Base-by-base conservation (phyloP, 768 basidiomycete genomes). In the Lanmaoa rubissima region DNA sequence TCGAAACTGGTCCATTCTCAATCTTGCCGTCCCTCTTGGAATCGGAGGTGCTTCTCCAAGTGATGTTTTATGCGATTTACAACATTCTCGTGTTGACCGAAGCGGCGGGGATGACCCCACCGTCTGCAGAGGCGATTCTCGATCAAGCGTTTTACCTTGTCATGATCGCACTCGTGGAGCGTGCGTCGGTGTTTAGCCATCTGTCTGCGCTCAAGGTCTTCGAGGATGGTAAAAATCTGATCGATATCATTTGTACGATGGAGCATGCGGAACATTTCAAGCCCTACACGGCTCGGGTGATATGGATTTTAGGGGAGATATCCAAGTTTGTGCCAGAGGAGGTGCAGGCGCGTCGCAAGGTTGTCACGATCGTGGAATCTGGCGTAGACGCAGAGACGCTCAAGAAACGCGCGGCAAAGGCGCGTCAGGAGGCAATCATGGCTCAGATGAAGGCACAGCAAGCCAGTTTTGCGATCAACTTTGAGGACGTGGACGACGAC, bases 361-460 rank as follows among this genome's bases (percentile, higher is more conserved):
- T 80, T 8, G 66, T 75, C 3, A 75, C 80, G 31, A 64, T 68
- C 12, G 65, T 70, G 7, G 63, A 70, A 5, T 69, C 69, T 5
- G 69, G 74, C 1, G 65, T 77, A 24, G 82, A 87, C 57, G 73
- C 82, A 3, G 87, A 84, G 55, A 86, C 87, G 54, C 81, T 84
- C 42, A 90, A 88, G 77, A 92, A 92, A 68, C 79, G 79, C 31
- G 92, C 94, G 5, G 94, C 92, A 9, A 93, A 94, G 69, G 90
- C 85, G 13, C 79, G 95, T n/a, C 90, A 97, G 69, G 91, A 89
- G 58, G 88, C 90, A 0, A 92, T 99, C 65, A 92, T 99, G 93
- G 84, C 86, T 65, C 88, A 97, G 74, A 98, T 98, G 85, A 93
- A 92, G 65, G 87, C 87, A 26, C 91, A 94, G 65, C 95, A 98